phyloP scores from a whole-genome alignment of 768 basidiomycete genomes.

The Fibroporia radiculosa region DNA sequence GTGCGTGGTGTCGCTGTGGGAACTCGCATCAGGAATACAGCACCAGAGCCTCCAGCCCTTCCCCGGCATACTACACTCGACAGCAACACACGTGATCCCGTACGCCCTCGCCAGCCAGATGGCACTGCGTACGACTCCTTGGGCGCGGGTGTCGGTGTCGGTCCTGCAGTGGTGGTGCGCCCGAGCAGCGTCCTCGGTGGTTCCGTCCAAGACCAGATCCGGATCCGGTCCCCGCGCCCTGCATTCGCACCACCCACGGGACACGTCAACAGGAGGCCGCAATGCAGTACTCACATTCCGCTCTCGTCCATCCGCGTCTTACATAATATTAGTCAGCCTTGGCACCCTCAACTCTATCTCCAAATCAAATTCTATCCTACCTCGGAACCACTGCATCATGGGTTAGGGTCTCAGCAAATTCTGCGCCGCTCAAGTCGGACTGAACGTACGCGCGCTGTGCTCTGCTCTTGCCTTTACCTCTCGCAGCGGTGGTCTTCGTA shows the following conservation, averaged over 20 bases:
- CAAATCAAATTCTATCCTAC: conserved; percentile 7
- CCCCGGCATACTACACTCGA: no score
- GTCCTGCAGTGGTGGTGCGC: no score
- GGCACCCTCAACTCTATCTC: no score
- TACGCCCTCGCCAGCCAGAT: no score
- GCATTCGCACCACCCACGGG: no score
- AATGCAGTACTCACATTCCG: conserved; percentile 2
- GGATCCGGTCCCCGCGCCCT: no score
- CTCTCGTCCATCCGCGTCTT: conserved; percentile 1
- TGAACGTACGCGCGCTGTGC: conserved; percentile 3
- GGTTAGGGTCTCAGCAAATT: conserved; percentile 10
- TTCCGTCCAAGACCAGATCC: no score
- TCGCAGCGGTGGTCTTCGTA: conserved; percentile 6
- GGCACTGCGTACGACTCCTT: no score
- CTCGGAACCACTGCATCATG: conserved; percentile 7
- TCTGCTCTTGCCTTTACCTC: conserved; percentile 6
- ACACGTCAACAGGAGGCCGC: not conserved
- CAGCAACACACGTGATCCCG: no score
- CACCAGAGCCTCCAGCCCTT: no score
- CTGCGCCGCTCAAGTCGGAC: not conserved
- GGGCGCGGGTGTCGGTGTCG: no score
- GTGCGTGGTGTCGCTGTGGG: conserved; percentile 24
- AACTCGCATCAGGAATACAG: conserved; percentile 50
- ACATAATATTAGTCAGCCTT: conserved; percentile 3
- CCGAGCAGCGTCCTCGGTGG: no score